Evolutionary conservation across 2,329 filamentous ascomycete genomes (phyloP).

Genomic region (Akanthomyces muscarius): DNA sequence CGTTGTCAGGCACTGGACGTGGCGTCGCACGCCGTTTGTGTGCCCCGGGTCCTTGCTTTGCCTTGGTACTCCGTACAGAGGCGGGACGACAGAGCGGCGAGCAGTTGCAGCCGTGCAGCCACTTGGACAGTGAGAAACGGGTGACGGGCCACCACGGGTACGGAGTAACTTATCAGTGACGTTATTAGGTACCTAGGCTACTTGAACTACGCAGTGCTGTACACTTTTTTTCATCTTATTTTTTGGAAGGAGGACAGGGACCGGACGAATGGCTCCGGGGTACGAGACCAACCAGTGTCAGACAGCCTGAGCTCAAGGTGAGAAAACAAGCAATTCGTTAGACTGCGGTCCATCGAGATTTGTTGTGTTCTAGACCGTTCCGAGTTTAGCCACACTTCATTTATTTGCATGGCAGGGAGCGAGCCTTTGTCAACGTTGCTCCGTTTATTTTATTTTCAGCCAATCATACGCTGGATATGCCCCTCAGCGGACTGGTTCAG

Average conservation of each 20-base stretch:
- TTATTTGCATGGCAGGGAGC: background rate
- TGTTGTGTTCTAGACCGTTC: constrained; percentile 11
- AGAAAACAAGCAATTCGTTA: background rate
- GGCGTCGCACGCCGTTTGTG: background rate
- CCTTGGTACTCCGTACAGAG: too few species aligned
- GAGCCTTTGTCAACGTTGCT: background rate
- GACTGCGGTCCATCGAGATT: constrained; percentile 11
- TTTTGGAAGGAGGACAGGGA: background rate
- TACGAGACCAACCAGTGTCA: background rate
- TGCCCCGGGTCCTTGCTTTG: too few species aligned
- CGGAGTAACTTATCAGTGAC: too few species aligned
- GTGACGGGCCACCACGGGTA: too few species aligned
- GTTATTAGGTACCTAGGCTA: too few species aligned
- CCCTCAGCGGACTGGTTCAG: background rate
- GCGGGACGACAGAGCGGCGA: too few species aligned
- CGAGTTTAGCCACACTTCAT: constrained; percentile 11
- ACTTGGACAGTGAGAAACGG: background rate
- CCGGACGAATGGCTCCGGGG: background rate
- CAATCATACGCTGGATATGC: background rate
- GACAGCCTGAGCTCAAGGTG: background rate
- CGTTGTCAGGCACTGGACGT: background rate
- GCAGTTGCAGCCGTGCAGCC: too few species aligned
- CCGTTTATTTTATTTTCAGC: background rate
- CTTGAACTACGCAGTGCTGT: too few species aligned
- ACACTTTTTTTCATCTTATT: background rate